These are phyloP conservation scores for Vigna trinervia DNA, from an alignment of 306 rosid genomes.

Conservation along the genomic window DNA sequence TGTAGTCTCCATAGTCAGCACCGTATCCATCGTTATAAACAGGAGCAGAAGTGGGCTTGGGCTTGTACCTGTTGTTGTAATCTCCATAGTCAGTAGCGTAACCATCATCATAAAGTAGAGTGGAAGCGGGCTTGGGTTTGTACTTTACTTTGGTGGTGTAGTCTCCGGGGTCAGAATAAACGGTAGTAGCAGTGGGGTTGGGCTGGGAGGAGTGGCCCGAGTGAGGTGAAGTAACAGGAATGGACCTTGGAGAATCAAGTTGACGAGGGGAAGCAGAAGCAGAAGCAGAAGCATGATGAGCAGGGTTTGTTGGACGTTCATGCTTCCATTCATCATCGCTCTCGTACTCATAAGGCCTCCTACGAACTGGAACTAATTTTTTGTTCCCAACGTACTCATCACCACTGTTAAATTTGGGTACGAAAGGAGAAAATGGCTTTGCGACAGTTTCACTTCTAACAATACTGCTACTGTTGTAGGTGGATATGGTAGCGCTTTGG, in stretches of 20 bases:
- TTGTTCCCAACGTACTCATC: conserved; percentile 36
- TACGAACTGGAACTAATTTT: conserved; percentile 36
- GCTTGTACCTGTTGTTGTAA: neutral
- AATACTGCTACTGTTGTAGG: conserved; percentile 18
- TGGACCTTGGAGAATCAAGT: conserved; percentile 31
- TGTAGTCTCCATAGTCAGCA: too few species aligned
- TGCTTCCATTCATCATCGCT: neutral
- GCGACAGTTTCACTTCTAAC: conserved; percentile 23
- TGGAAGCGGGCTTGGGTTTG: conserved; percentile 10
- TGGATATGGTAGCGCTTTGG: conserved; percentile 8
- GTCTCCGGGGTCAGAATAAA: neutral
- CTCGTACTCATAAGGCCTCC: conserved; percentile 28
- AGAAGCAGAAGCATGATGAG: neutral
- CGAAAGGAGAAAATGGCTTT: conserved; percentile 43
- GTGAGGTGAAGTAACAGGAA: neutral
- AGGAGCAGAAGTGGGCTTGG: neutral
- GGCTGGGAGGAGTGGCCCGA: conserved; percentile 29
- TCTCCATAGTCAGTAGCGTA: too few species aligned
- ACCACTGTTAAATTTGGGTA: conserved; percentile 20
- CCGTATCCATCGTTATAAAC: too few species aligned
- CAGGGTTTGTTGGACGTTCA: conserved; percentile 30
- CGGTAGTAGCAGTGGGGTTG: too few species aligned
- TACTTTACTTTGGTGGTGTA: neutral
- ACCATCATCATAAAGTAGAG: too few species aligned
- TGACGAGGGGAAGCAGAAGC: conserved; percentile 5